phyloP scores from a whole-genome alignment of 129 eudicot species.

The Pseudognaphalium luteoalbum region DNA sequence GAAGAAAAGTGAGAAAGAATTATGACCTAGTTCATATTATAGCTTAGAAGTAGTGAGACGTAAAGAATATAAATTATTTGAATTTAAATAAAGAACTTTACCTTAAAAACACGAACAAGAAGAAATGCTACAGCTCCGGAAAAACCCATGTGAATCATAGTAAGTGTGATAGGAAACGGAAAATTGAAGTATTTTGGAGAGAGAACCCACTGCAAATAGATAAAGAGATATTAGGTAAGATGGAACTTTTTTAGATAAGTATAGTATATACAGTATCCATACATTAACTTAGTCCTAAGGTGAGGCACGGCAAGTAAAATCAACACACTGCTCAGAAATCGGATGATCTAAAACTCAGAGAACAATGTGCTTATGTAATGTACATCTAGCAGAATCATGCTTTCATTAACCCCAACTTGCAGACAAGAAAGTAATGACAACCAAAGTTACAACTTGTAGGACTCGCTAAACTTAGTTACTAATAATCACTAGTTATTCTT shows the following conservation, averaged over 20 bases:
- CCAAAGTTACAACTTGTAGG: not conserved
- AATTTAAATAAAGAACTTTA: conserved; percentile 24
- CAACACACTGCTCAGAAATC: not conserved
- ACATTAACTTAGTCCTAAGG: not conserved
- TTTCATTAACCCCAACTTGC: not conserved
- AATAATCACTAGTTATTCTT: too few species aligned
- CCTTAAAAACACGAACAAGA: conserved; percentile 96
- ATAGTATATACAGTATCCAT: not conserved
- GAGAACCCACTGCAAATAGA: conserved; percentile 92
- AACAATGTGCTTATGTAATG: not conserved
- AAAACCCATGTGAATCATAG: conserved; percentile 99
- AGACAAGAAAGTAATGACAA: not conserved
- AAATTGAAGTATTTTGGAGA: conserved; percentile 96
- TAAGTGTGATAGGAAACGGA: conserved; percentile 92
- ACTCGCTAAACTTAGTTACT: not conserved
- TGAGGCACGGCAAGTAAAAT: not conserved
- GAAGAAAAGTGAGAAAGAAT: conserved; percentile 16
- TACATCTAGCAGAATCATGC: not conserved
- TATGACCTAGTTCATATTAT: conserved; percentile 7
- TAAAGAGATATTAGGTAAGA: not conserved
- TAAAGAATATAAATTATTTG: not conserved
- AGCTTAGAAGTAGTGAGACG: not conserved
- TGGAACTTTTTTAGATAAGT: not conserved
- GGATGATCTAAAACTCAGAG: not conserved
- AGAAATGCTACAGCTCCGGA: conserved; percentile 88